A percentile compares a stretch with the other conserved stretches of the same genome.
These are phyloP conservation scores for Cornus florida DNA, from an alignment of 148 eudicot genomes.

Conservation along the genomic window DNA sequence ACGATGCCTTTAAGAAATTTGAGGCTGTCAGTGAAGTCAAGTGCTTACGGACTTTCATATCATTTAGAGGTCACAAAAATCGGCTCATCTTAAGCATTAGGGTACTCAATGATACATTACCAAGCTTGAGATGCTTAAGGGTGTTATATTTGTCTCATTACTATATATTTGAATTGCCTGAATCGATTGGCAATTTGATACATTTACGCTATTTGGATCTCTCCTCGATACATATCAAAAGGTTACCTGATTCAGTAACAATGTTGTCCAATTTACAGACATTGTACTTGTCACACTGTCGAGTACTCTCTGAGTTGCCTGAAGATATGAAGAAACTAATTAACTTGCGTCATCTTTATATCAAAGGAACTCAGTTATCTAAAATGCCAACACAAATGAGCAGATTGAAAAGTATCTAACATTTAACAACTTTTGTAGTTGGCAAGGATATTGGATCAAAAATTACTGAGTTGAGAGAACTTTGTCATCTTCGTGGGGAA, in stretches of 20 bases:
- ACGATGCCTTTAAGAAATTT: background rate
- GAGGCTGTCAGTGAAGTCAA: background rate
- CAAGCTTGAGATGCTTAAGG: background rate
- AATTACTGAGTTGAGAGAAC: background rate
- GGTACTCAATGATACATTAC: background rate
- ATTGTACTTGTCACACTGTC: too few species aligned
- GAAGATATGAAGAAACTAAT: too few species aligned
- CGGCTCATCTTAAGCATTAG: background rate
- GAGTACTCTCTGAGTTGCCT: too few species aligned
- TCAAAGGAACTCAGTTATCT: background rate
- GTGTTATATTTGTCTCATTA: background rate
- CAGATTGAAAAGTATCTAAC: background rate
- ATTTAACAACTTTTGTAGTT: background rate
- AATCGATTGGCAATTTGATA: slow-evolving; percentile 7
- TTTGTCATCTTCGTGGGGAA: background rate
- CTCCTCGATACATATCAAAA: too few species aligned
- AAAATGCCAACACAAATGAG: background rate
- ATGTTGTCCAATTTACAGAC: too few species aligned
- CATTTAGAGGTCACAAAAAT: background rate
- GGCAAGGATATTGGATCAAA: background rate
- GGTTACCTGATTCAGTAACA: too few species aligned
- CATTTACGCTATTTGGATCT: too few species aligned
- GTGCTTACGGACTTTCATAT: background rate
- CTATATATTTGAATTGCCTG: background rate
- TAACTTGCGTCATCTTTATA: too few species aligned